These are phyloP conservation scores for Peribolospora baueri DNA, from an alignment of 768 basidiomycete genomes.

Conservation along the genomic window DNA sequence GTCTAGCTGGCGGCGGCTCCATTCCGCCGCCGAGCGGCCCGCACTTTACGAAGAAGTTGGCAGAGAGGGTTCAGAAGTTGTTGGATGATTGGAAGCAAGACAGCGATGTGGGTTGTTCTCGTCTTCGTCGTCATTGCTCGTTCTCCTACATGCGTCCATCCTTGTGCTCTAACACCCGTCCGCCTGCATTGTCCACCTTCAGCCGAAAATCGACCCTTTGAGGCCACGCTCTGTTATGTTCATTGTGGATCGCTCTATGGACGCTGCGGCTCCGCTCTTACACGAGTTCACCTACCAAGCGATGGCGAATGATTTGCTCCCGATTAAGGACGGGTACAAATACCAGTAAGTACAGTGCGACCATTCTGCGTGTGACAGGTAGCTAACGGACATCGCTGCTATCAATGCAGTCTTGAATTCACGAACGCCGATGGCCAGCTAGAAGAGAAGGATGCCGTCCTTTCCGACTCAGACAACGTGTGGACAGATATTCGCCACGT, in stretches of 20 bases:
- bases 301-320: slow-evolving; percentile 85
- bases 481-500: slow-evolving; percentile 86
- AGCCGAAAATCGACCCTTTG: slow-evolving; percentile 20
- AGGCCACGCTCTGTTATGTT: slow-evolving; percentile 58
- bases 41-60: slow-evolving; percentile 54
- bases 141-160: neutral
- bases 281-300: slow-evolving; percentile 99
- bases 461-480: slow-evolving; percentile 68
- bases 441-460: slow-evolving; percentile 64
- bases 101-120: slow-evolving; percentile 41
- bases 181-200: neutral
- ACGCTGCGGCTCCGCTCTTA: slow-evolving; percentile 62
- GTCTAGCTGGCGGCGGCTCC: slow-evolving; percentile 1
- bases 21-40: slow-evolving; percentile 33
- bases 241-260: slow-evolving; percentile 92
- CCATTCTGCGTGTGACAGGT: neutral
- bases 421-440: slow-evolving; percentile 57
- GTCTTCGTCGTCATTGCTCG: neutral
- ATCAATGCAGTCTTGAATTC: slow-evolving; percentile 53
- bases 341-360: slow-evolving; percentile 43
- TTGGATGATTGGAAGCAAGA: slow-evolving; percentile 66
- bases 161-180: neutral
- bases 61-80: slow-evolving; percentile 55
- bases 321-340: slow-evolving; percentile 49
- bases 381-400: neutral